Conservation (phyloP, 2,329 filamentous ascomycete species). For the Thermothelomyces thermophilus region DNA sequence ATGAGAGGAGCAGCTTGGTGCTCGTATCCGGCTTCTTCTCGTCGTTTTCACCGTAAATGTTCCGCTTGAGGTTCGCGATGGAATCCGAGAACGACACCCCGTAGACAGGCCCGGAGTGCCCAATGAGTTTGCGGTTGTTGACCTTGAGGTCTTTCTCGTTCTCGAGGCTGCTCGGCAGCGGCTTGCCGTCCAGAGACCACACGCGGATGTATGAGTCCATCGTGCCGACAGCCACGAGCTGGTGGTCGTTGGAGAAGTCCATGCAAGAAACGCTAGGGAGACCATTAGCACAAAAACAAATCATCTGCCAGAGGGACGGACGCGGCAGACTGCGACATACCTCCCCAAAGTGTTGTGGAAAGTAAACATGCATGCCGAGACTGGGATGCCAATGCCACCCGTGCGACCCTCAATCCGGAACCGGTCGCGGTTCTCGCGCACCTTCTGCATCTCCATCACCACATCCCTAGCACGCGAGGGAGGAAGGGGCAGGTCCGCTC, state of each 20-base stretch:
- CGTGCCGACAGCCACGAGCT: constrained; percentile 81
- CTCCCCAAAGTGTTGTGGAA: constrained; percentile 94
- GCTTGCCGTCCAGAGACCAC: constrained; percentile 82
- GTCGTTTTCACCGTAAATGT: constrained; percentile 45
- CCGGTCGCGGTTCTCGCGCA: constrained; percentile 86
- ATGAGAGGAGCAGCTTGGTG: constrained; percentile 76
- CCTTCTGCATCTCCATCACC: constrained; percentile 86
- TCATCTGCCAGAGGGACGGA: neutral
- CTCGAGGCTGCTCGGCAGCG: constrained; percentile 61
- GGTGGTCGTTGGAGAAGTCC: constrained; percentile 88
- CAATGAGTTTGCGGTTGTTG: constrained; percentile 67
- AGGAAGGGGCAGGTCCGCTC: constrained; percentile 76
- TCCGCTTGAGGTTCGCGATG: constrained; percentile 49
- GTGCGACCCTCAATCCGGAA: constrained; percentile 82
- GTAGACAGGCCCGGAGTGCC: constrained; percentile 85
- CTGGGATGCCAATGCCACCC: constrained; percentile 71
- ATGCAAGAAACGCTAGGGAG: constrained; percentile 70
- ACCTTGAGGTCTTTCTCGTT: constrained; percentile 53
- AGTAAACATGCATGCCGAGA: constrained; percentile 95
- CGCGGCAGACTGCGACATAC: constrained; percentile 42
- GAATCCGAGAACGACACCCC: constrained; percentile 76
- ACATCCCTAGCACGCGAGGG: constrained; percentile 86
- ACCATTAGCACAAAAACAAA: neutral
- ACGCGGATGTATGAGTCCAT: constrained; percentile 93
- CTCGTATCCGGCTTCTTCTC: constrained; percentile 40